Conservation (phyloP, 345 rosid species). For the Euclidium syriacum region DNA sequence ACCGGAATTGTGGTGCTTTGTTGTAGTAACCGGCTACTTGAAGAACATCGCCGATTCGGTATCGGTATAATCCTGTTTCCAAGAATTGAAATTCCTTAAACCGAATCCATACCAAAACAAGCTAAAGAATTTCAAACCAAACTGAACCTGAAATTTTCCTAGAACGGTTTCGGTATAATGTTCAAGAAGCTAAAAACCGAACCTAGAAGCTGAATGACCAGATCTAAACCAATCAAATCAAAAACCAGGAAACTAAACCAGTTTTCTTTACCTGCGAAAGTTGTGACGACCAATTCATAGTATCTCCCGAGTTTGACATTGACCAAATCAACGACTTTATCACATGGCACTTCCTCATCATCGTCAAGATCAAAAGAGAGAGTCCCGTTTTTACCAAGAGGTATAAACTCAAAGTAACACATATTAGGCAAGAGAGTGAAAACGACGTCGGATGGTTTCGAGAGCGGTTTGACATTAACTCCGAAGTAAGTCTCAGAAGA, state of each 20-base stretch:
- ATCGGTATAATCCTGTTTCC: conserved; percentile 61
- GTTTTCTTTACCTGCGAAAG: conserved; percentile 53
- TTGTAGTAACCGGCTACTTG: conserved; percentile 79
- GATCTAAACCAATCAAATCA: background rate
- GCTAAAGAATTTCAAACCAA: too few species aligned
- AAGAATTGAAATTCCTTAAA: too few species aligned
- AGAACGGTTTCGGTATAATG: too few species aligned
- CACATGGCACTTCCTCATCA: conserved; percentile 36
- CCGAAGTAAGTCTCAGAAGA: conserved; percentile 94
- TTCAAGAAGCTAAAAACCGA: too few species aligned
- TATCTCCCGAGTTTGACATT: conserved; percentile 64
- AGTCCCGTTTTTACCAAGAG: conserved; percentile 49
- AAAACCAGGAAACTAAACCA: background rate
- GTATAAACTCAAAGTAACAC: conserved; percentile 88
- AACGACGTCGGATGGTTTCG: conserved; percentile 73
- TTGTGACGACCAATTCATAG: conserved; percentile 85
- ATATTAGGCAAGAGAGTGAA: conserved; percentile 87
- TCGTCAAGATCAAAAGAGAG: conserved; percentile 40
- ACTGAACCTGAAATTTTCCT: too few species aligned
- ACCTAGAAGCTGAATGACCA: too few species aligned
- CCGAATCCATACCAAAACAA: too few species aligned
- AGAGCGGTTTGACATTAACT: conserved; percentile 70
- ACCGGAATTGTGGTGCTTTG: conserved; percentile 76
- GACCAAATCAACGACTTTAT: conserved; percentile 52
- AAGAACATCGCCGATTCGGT: conserved; percentile 85